A percentile compares a stretch with the other conserved stretches of the same genome.
Conservation (phyloP, 441 rosid genomes). For the Aleurites moluccanus region DNA sequence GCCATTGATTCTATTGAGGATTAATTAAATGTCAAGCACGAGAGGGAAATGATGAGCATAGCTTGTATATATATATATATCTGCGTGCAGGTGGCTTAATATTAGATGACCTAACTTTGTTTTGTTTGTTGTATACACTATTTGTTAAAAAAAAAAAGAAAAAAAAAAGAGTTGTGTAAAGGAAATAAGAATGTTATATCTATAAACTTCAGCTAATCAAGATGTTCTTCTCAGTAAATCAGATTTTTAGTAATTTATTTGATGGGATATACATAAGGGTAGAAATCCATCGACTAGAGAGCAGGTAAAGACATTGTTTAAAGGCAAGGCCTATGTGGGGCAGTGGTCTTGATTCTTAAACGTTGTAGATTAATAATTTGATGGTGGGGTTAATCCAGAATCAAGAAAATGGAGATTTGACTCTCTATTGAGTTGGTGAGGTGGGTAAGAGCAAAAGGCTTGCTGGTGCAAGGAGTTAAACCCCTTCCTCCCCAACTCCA, state of each 20-base stretch:
- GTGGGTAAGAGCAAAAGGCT: conserved; percentile 9
- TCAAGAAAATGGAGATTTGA: background rate
- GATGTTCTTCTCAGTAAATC: too few relatives aligned
- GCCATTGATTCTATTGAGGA: conserved; percentile 29
- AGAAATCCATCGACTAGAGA: too few relatives aligned
- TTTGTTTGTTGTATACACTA: background rate
- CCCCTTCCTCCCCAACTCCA: conserved; percentile 8
- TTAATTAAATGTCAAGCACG: background rate
- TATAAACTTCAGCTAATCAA: too few relatives aligned
- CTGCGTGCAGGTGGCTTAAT: conserved; percentile 29
- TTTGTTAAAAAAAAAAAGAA: background rate
- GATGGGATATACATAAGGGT: too few relatives aligned
- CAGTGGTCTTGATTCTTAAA: background rate
- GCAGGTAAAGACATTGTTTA: too few relatives aligned
- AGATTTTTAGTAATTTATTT: too few relatives aligned
- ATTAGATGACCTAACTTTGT: conserved; percentile 71
- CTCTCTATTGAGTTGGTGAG: conserved; percentile 15
- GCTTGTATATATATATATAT: conserved; percentile 23
- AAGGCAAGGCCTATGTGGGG: too few relatives aligned
- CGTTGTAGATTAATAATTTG: too few relatives aligned
- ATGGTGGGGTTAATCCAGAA: background rate
- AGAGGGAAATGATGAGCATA: background rate
- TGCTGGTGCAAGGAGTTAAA: conserved; percentile 10
- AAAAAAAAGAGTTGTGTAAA: background rate
- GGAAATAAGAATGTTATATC: too few relatives aligned